Conservation (phyloP, 2,329 filamentous ascomycete genomes). For the Hirsutella rhossiliensis region DNA sequence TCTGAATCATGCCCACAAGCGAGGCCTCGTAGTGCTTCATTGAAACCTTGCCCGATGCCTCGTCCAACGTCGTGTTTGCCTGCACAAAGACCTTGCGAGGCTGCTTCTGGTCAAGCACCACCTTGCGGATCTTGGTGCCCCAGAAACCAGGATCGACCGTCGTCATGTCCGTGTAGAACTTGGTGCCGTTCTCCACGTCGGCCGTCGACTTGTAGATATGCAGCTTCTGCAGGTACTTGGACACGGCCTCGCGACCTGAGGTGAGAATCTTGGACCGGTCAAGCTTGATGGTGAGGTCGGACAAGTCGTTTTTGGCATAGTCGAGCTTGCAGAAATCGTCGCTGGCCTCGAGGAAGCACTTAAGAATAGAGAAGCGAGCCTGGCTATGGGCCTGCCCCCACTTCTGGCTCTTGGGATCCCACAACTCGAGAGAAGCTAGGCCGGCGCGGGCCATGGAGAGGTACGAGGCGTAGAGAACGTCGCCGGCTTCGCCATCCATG, state of each 20-base stretch:
- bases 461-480: constrained; percentile 81
- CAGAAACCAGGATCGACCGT: constrained; percentile 72
- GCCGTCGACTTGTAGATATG: constrained; percentile 89
- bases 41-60: constrained; percentile 55
- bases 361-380: constrained; percentile 79
- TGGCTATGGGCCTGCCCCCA: constrained; percentile 93
- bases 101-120: constrained; percentile 66
- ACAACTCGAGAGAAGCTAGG: constrained; percentile 79
- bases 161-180: constrained; percentile 76
- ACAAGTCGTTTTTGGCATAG: constrained; percentile 60
- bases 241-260: constrained; percentile 72
- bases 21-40: constrained; percentile 81
- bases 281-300: constrained; percentile 69
- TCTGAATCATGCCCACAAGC: constrained; percentile 70
- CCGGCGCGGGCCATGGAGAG: constrained; percentile 92
- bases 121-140: constrained; percentile 64
- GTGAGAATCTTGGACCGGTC: constrained; percentile 80
- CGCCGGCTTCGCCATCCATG: constrained; percentile 65
- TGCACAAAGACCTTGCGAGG: constrained; percentile 90
- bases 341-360: constrained; percentile 75
- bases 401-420: constrained; percentile 81
- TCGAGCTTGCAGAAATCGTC: constrained; percentile 76
- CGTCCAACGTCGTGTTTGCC: constrained; percentile 70
- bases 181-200: constrained; percentile 64
- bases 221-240: constrained; percentile 77